These are phyloP conservation scores for Sporothrix luriei DNA, from an alignment of 2,329 filamentous ascomycete species.

Conservation along the genomic window DNA sequence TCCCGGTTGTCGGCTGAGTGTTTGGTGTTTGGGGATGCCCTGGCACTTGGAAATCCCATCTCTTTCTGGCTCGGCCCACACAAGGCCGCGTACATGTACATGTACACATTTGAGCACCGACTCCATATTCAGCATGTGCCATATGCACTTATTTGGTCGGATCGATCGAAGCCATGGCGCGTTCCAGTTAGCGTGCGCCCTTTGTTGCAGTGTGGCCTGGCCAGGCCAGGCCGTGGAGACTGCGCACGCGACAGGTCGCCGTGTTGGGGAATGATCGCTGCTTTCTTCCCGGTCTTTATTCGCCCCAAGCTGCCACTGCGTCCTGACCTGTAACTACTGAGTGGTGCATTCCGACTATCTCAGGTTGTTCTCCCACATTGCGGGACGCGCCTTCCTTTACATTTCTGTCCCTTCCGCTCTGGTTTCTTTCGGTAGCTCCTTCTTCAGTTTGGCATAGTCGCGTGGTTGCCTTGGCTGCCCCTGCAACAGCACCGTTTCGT, in stretches of 20 bases:
- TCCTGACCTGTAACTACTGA: background rate
- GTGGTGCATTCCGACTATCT: background rate
- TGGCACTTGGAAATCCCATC: background rate
- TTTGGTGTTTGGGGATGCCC: conserved; percentile 3
- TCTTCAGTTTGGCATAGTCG: background rate
- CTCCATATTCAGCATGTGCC: background rate
- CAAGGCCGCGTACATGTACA: conserved; percentile 13
- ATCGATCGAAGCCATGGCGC: background rate
- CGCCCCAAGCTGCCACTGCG: background rate
- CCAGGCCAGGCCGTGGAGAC: background rate
- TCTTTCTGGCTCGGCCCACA: background rate
- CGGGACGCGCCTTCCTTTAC: background rate
- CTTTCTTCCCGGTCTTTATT: background rate
- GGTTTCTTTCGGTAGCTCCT: background rate
- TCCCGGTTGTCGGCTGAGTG: conserved; percentile 9
- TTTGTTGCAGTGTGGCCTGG: background rate
- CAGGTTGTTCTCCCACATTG: background rate
- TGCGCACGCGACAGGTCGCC: conserved; percentile 25
- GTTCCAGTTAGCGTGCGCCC: background rate
- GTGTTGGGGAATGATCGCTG: conserved; percentile 18
- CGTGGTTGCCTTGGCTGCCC: background rate
- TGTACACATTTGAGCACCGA: background rate
- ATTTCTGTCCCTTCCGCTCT: background rate
- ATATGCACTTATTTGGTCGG: background rate
- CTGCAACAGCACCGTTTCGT: background rate